Base-by-base conservation (phyloP, 2,329 filamentous ascomycete genomes). In the Fusarium sp. region DNA sequence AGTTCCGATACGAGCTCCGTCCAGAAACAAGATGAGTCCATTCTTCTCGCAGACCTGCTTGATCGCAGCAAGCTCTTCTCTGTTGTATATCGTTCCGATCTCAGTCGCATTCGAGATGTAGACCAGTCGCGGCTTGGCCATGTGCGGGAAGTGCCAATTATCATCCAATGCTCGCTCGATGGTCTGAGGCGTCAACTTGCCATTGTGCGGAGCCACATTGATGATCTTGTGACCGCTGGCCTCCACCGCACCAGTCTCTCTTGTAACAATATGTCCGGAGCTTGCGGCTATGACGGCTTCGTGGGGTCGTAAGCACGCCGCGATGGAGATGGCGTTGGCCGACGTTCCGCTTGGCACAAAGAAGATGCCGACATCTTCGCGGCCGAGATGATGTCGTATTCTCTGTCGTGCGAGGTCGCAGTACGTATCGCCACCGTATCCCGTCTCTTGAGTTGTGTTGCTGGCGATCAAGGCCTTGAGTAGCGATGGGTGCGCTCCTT, bases 71-170 rank as follows among this genome's bases (percentile, higher is more conserved):
- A 87, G 67, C 62, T 87, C 85, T 0, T 69, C 70, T 46, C 80
- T 81, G 0, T 79, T 81, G 66, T 87, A 87, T 4, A 86, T 76
- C 0, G 85, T 87, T 2, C 85, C 85, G 9, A 85, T 76, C 73
- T 87, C 85, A 0, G 85, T 85, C 0, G 85, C 84, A 65, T 87
- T 85, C 13, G 85, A 86, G 28, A 87, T 82, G 70, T 87, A 87
- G 3, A 87, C 82, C n/a, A 87, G 73, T 4, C 83, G 77, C 1
- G 85, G 85, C 65, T 83, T 85, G 3, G 85, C 84, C 81, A 84
- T 85, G 65, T 87, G 85, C 1, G 85, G 85, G 60, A 82, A 86
- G 70, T 86, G 85, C 74, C 83, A 83, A 60, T 87, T 86, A 44
- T 84, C 81, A 8, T 82, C 81, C 6, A 86, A 63, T 0, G 83